Conservation (phyloP, 73 alveolate species). For the Chromera velia region DNA sequence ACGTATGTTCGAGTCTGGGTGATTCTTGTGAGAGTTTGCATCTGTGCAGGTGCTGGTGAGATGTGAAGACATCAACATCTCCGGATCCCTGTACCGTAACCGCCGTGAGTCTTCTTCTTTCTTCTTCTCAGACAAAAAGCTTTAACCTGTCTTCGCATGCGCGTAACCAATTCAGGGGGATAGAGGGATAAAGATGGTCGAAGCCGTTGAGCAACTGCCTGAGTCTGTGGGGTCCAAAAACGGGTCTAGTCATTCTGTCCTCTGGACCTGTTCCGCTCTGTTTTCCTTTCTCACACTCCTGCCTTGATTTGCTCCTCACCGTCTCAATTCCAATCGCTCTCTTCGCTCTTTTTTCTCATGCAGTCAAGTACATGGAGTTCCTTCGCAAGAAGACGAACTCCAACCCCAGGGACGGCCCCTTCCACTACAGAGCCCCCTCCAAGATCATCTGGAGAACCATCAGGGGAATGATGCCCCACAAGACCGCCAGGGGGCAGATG, state of each 20-base stretch:
- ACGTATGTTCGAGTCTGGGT: too few species aligned
- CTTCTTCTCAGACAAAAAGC: too few species aligned
- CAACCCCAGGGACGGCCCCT: constrained; percentile 92
- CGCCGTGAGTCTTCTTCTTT: too few species aligned
- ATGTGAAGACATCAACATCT: constrained; percentile 58
- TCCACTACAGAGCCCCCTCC: constrained; percentile 90
- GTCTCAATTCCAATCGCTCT: too few species aligned
- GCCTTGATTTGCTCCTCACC: too few species aligned
- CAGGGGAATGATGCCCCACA: constrained; percentile 88
- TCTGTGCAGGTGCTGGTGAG: constrained; percentile 20
- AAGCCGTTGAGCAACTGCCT: background rate
- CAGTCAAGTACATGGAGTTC: constrained; percentile 49
- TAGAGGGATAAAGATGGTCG: too few species aligned
- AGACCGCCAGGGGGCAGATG: constrained; percentile 89
- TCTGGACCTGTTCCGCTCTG: too few species aligned
- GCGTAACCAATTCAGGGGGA: too few species aligned
- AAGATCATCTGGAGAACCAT: constrained; percentile 83
- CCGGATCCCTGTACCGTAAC: constrained; percentile 82
- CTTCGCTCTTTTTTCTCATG: background rate
- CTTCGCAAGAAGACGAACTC: constrained; percentile 83
- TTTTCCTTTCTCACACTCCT: too few species aligned
- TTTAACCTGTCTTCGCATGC: too few species aligned
- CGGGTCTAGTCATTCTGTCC: too few species aligned
- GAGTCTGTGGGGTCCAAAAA: constrained; percentile 40
- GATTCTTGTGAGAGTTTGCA: too few species aligned